phyloP scores from a whole-genome alignment of 495 filamentous ascomycete genomes.

The Talaromyces stipitatus region DNA sequence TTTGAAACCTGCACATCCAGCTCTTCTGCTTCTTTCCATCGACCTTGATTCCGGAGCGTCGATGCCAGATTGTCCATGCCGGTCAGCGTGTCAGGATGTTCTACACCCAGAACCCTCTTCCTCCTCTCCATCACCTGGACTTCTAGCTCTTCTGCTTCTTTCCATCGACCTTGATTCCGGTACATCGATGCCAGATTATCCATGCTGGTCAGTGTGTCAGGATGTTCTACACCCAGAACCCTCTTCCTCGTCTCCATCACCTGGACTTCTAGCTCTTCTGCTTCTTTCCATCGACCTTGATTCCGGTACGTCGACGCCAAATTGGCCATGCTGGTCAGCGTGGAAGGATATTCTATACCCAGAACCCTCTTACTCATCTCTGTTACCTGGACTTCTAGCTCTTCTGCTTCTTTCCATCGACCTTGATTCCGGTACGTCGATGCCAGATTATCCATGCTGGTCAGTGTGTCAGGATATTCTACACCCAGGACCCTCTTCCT shows the following conservation, averaged over 20 bases:
- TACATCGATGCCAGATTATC: not conserved
- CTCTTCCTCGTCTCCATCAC: no score
- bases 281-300: no score
- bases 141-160: slow-evolving; percentile 10
- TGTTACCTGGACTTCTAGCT: no score
- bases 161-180: not conserved
- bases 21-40: slow-evolving; percentile 19
- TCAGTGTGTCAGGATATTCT: slow-evolving; percentile 18
- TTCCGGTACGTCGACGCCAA: no score
- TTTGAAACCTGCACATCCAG: no score
- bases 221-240: no score
- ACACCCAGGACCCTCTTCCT: slow-evolving; percentile 10
- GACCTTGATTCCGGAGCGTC: slow-evolving; percentile 14
- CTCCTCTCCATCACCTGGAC: slow-evolving; percentile 15
- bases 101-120: slow-evolving; percentile 12
- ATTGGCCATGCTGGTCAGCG: no score
- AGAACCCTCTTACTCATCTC: no score
- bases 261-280: no score
- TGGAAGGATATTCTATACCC: no score
- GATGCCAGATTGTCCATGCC: slow-evolving; percentile 13
- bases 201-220: slow-evolving; percentile 4
- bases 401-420: slow-evolving; percentile 18
- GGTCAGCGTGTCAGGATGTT: slow-evolving; percentile 17
- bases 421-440: slow-evolving; percentile 14
- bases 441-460: slow-evolving; percentile 13